Evolutionary conservation across 2,329 filamentous ascomycete species (phyloP).

Genomic region (Zopfia rhizophila): DNA sequence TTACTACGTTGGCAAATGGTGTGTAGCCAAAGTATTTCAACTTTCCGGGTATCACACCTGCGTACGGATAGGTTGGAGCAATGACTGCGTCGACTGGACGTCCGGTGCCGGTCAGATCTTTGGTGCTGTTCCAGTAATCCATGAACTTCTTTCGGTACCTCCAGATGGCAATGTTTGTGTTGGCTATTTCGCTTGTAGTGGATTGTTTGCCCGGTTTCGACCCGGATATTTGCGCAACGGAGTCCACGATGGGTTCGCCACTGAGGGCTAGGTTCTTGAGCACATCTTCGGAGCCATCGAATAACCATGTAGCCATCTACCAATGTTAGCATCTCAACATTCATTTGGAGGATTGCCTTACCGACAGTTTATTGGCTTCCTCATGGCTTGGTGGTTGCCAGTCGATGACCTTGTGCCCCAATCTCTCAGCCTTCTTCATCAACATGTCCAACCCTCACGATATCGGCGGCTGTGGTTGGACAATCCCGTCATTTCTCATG

Average conservation of each 20-base stretch:
- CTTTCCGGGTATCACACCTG: slow-evolving; percentile 25
- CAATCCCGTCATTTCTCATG: slow-evolving; percentile 30
- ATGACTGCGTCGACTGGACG: slow-evolving; percentile 35
- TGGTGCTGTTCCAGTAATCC: slow-evolving; percentile 35
- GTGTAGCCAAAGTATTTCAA: slow-evolving; percentile 26
- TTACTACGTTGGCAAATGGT: slow-evolving; percentile 5
- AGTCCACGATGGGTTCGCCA: slow-evolving; percentile 21
- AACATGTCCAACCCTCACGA: slow-evolving; percentile 26
- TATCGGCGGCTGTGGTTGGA: slow-evolving; percentile 34
- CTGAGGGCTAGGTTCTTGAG: slow-evolving; percentile 18
- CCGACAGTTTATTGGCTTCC: no score
- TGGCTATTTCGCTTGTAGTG: slow-evolving; percentile 22
- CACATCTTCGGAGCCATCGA: slow-evolving; percentile 21
- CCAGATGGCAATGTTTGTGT: slow-evolving; percentile 23
- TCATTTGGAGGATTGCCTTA: no score
- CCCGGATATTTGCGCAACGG: slow-evolving; percentile 14
- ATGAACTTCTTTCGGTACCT: slow-evolving; percentile 25
- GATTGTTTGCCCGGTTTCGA: slow-evolving; percentile 1
- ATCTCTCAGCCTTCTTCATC: no score
- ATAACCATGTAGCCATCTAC: slow-evolving; percentile 32
- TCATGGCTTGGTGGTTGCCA: slow-evolving; percentile 6
- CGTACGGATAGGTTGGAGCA: slow-evolving; percentile 31
- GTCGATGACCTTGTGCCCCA: no score
- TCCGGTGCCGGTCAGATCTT: slow-evolving; percentile 18
- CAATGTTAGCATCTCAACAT: no score